Evolutionary conservation across 768 basidiomycete species (phyloP), one percentile per base, ranked within the genome.

Genomic region (Psilocybe subaeruginosa): DNA sequence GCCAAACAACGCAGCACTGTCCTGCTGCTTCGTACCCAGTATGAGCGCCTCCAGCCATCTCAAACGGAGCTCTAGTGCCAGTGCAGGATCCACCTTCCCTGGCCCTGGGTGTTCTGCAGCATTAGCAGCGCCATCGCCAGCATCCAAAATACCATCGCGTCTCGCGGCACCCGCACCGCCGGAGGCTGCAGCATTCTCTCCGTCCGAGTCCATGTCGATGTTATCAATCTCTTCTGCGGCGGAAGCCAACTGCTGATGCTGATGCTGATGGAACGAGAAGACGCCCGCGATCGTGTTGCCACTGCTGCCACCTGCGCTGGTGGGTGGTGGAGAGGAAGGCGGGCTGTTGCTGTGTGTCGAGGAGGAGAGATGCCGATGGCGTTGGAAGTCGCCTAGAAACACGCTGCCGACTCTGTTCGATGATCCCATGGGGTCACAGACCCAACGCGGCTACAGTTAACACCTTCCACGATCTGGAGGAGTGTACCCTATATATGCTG

Each of bases 21-120:
- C 58, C 54, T 57, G 71, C 56, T 71, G 66, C 41, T 81, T 82
- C 19, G 88, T 81, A 43, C 92, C 93, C 43, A 86, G 72, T 2
- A 93, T 75, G 54, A 95, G 77, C 16, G 91, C 90, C 70, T 93
- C 93, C 1, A 95, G 77, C 90, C 91, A 92, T 58, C 90, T 80
- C 37, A 94, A 71, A 1, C 93, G 83, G 19, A 95, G 77, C 66
- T 93, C 88, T 9, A 95, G 76, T 2, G 93, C 89, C 12, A 91
- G 77, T 0, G 73, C 73, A 4, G 93, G 88, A 35, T 89, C 84
- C 48, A 94, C 87, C 23, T 77, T 69, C 17, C 60, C 66, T 16
- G 69, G 66, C 3, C 49, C 60, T 30, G 63, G 66, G 19, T 57
- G 59, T 37, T 55, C 58, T 7, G 41, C 56, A 50, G 57, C 62